Percentiles rank a stretch among this genome's conserved stretches.
Conservation (phyloP, 306 rosid genomes). For the Rosa rugosa region DNA sequence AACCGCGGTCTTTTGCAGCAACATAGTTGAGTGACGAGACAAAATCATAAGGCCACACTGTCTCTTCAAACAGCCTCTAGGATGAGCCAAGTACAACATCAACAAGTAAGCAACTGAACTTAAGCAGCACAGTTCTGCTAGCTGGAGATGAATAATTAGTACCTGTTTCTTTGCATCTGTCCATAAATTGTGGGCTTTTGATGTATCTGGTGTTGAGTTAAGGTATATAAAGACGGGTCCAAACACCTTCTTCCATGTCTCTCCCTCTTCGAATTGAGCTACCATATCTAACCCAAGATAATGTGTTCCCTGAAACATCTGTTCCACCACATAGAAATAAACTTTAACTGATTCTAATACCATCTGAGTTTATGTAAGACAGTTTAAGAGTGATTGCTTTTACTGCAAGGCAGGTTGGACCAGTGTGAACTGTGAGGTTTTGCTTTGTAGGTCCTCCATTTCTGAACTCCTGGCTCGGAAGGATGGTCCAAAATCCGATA, state of each 20-base stretch:
- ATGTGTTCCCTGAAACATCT: conserved; percentile 55
- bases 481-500: conserved; percentile 42
- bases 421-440: conserved; percentile 46
- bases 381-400: conserved; percentile 3
- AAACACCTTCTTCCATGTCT: conserved; percentile 48
- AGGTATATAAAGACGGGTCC: conserved; percentile 48
- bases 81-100: conserved; percentile 11
- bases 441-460: conserved; percentile 55
- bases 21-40: conserved; percentile 35
- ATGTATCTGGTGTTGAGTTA: conserved; percentile 38
- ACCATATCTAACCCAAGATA: conserved; percentile 44
- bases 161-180: conserved; percentile 46
- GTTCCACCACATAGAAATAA: conserved; percentile 18
- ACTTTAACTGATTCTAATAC: background rate
- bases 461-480: conserved; percentile 42
- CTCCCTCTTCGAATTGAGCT: conserved; percentile 41
- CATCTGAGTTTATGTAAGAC: background rate
- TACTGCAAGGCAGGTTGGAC: conserved; percentile 50
- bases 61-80: conserved; percentile 40
- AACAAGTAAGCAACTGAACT: background rate
- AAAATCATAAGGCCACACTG: conserved; percentile 44
- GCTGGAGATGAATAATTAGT: background rate
- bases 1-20: conserved; percentile 40
- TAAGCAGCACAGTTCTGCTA: background rate
- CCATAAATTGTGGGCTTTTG: conserved; percentile 41